Conservation (phyloP, 345 rosid genomes). For the Brassica rapa region DNA sequence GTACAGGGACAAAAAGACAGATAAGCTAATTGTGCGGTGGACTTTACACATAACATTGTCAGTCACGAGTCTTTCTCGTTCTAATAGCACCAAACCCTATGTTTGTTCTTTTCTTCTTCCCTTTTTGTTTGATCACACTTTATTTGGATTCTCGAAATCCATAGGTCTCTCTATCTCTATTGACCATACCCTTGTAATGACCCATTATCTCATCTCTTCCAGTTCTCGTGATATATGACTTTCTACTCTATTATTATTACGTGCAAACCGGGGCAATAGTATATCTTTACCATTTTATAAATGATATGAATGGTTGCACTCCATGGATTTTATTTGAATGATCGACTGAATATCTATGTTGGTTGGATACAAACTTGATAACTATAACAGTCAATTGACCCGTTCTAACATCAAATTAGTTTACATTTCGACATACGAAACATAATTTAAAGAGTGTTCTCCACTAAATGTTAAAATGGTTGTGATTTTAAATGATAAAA, state of each 20-base stretch:
- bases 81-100: conserved; percentile 38
- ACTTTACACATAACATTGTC: conserved; percentile 33
- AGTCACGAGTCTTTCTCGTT: conserved; percentile 46
- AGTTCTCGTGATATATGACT: conserved; percentile 34
- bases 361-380: background rate
- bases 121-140: conserved; percentile 12
- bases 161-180: conserved; percentile 28
- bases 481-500: background rate
- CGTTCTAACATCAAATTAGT: background rate
- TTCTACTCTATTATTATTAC: conserved; percentile 27
- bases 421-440: background rate
- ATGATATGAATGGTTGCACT: background rate
- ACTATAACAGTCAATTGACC: background rate
- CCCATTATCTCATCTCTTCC: conserved; percentile 23
- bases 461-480: background rate
- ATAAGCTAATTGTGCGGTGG: conserved; percentile 41
- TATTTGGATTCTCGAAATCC: conserved; percentile 27
- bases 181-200: conserved; percentile 19
- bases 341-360: background rate
- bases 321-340: background rate
- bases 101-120: conserved; percentile 36
- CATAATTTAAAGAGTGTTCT: background rate
- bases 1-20: conserved; percentile 34
- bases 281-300: background rate
- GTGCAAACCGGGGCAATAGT: conserved; percentile 22